Evolutionary conservation across 2,329 filamentous ascomycete species (phyloP).

Genomic region (Microcyclosporella mali): DNA sequence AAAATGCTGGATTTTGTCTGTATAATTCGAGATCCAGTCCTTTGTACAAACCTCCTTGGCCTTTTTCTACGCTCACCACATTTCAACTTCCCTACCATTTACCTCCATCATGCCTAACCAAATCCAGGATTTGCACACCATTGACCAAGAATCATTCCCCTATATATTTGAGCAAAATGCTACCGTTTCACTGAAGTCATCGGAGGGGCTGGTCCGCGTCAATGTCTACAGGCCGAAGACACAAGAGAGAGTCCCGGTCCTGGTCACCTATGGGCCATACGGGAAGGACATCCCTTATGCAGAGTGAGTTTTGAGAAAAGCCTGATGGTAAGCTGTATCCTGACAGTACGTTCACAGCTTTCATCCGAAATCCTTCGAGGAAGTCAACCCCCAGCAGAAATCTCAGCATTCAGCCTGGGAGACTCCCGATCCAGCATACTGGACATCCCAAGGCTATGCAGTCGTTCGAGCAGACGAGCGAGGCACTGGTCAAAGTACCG

Average conservation of each 20-base stretch:
- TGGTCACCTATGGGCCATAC: slow-evolving; percentile 68
- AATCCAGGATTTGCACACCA: slow-evolving; percentile 26
- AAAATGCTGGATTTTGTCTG: no score
- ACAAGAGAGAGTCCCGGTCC: slow-evolving; percentile 47
- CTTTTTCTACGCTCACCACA: background rate
- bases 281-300: slow-evolving; percentile 66
- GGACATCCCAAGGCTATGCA: slow-evolving; percentile 32
- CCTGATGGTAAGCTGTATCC: background rate
- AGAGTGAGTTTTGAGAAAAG: slow-evolving; percentile 31
- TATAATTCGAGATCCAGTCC: no score
- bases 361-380: slow-evolving; percentile 43
- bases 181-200: slow-evolving; percentile 25
- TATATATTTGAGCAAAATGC: slow-evolving; percentile 33
- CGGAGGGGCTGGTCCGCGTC: slow-evolving; percentile 28
- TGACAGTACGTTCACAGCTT: slow-evolving; percentile 34
- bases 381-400: slow-evolving; percentile 35
- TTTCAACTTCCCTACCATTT: background rate
- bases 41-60: no score
- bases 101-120: slow-evolving; percentile 28
- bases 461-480: slow-evolving; percentile 32
- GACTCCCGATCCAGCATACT: slow-evolving; percentile 37
- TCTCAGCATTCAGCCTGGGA: slow-evolving; percentile 43
- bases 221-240: slow-evolving; percentile 33
- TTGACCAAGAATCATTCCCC: slow-evolving; percentile 27
- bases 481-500: slow-evolving; percentile 32